Base-by-base conservation (phyloP, 306 rosid genomes). In the Cucumis cinereus region DNA sequence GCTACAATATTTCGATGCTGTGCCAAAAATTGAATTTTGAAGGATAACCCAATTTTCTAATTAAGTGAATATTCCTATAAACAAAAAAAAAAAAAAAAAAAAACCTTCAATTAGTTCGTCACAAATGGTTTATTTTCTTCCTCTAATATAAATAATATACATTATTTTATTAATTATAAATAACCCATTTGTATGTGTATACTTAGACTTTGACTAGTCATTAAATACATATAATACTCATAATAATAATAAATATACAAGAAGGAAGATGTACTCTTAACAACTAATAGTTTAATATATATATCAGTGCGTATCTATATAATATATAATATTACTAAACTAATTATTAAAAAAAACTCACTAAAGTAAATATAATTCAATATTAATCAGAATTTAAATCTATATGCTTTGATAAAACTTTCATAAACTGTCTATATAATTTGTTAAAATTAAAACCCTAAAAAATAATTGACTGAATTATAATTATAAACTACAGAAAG, bases 131-230 rank as follows among this genome's bases (percentile, higher is more conserved):
- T 26, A 0, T 55, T 8, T 53, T 55, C 52, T 4, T 19, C 24
- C 19, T 22, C 61, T 0, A 56, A 20, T 4, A 30, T 30, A 30
- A 30, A 30, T 6, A 56, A 13, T 49, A 10, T 10, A 20, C 30
- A 56, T 10, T 10, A 53, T 17, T 8, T 0, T 7, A 56, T 22
- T 56, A 22, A 0, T 56, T 56, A 24, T 26, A 13, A 28, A 60
- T 28, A 60, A 28, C n/a, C 38, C 67, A 12, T 3, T 26, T 60
- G 67, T 6, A 7, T 15, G 0, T 7, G 40, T 30, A 14, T 28
- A 30, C 64, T 58, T 56, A 14, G 68, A 61, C 40, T 61, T 61
- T 61, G 68, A 61, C 41, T 23, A 57, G 8, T 59, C 66, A 22
- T 23, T 12, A 12, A 45, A 60, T 2, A 60, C 7, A 60, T 3